phyloP scores from a whole-genome alignment of 2,329 filamentous ascomycete genomes.

The Sporothrix pallida region DNA sequence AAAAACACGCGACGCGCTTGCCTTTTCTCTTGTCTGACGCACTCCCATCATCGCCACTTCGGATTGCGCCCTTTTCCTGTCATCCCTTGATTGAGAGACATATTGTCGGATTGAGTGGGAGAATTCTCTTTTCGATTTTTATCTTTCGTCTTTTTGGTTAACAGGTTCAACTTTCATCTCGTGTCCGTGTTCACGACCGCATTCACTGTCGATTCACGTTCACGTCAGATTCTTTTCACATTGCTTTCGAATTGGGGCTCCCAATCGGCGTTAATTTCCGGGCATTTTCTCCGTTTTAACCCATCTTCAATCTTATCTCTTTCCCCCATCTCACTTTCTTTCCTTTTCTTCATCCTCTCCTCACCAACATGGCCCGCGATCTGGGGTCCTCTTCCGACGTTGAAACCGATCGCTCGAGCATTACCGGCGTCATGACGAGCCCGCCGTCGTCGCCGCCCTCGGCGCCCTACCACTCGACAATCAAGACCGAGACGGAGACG shows the following conservation, averaged over 20 bases:
- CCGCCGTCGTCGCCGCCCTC: constrained; percentile 35
- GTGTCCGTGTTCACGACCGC: not conserved
- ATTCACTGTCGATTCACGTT: not conserved
- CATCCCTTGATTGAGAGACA: not conserved
- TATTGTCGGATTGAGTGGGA: not conserved
- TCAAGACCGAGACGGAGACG: not conserved
- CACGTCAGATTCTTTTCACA: constrained; percentile 13
- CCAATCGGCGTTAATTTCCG: not conserved
- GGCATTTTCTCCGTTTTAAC: not conserved
- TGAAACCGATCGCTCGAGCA: constrained; percentile 27
- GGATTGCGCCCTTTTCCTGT: not conserved
- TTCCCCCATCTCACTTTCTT: not conserved
- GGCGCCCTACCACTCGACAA: not conserved
- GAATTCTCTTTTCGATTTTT: too few relatives aligned
- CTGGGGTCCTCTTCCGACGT: constrained; percentile 32
- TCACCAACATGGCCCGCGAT: constrained; percentile 27
- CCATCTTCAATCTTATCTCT: not conserved
- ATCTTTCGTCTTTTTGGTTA: not conserved
- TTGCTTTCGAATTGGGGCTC: not conserved
- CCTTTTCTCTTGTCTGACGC: not conserved
- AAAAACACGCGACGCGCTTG: constrained; percentile 30
- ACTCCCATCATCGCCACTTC: constrained; percentile 21
- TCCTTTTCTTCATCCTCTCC: not conserved
- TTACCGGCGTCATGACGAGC: constrained; percentile 28
- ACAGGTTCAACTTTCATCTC: too few relatives aligned